Evolutionary conservation across 768 basidiomycete genomes (phyloP).

Genomic region (Podaxis mareebaensis): DNA sequence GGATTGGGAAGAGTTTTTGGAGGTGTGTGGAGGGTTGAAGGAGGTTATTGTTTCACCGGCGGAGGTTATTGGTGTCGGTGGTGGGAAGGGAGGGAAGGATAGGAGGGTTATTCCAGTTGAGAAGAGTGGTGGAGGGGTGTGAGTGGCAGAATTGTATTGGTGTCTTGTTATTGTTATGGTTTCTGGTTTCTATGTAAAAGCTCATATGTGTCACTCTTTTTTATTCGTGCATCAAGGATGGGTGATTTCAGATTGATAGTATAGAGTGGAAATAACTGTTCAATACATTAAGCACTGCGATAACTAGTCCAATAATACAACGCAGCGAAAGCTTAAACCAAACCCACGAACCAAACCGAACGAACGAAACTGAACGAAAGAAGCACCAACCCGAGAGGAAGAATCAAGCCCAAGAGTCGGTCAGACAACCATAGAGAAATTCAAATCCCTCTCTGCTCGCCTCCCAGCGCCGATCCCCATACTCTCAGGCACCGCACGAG

Average conservation of each 20-base stretch:
- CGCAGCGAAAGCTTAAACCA: background rate
- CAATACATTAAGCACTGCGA: background rate
- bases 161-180: background rate
- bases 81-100: conserved; percentile 28
- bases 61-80: conserved; percentile 2
- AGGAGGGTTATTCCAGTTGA: conserved; percentile 51
- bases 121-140: conserved; percentile 57
- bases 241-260: background rate
- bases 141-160: conserved; percentile 10
- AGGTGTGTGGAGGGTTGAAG: conserved; percentile 79
- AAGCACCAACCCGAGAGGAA: background rate
- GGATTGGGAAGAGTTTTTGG: conserved; percentile 85
- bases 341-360: too few species aligned
- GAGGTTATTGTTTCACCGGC: conserved; percentile 54
- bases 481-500: background rate
- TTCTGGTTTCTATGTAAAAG: background rate
- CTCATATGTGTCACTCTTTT: too few species aligned
- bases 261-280: background rate
- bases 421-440: background rate
- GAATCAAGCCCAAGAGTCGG: background rate
- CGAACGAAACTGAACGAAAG: background rate
- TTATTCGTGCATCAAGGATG: background rate
- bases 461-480: background rate
- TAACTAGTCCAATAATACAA: background rate
- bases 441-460: background rate